These are phyloP conservation scores for Spergularia marina DNA, from an alignment of 148 eudicot species.

Conservation along the genomic window DNA sequence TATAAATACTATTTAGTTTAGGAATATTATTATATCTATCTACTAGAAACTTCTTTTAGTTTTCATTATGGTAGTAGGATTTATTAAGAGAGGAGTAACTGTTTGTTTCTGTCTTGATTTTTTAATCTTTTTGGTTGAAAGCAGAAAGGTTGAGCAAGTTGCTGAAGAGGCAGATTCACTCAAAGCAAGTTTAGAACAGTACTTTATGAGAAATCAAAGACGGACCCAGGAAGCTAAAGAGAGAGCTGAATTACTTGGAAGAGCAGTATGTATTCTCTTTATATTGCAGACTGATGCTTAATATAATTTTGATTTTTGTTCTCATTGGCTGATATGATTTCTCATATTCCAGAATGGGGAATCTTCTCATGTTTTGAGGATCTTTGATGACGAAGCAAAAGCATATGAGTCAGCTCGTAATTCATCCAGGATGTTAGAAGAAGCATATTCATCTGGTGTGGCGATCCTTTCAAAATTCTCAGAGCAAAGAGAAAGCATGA, in stretches of 20 bases:
- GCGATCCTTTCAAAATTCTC: constrained; percentile 85
- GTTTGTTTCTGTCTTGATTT: neutral
- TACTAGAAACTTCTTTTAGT: neutral
- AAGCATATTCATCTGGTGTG: constrained; percentile 73
- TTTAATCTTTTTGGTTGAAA: neutral
- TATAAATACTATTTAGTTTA: too few species aligned
- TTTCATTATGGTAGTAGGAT: neutral
- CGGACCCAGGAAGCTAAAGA: constrained; percentile 83
- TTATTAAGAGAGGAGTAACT: neutral
- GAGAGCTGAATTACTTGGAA: constrained; percentile 86
- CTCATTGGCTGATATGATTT: constrained; percentile 16
- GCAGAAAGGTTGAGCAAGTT: constrained; percentile 93
- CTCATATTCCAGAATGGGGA: constrained; percentile 62
- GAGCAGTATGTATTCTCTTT: constrained; percentile 51
- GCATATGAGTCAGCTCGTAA: constrained; percentile 88
- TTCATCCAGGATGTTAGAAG: constrained; percentile 87
- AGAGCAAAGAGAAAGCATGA: constrained; percentile 87
- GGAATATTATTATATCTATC: too few species aligned
- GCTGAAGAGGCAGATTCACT: constrained; percentile 93
- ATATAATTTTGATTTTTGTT: neutral
- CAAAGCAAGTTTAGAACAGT: constrained; percentile 80
- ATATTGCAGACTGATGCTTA: neutral
- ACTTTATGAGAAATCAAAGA: constrained; percentile 56
- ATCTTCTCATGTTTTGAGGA: constrained; percentile 78
- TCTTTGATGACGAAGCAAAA: constrained; percentile 93